Base-by-base conservation (phyloP, 2,329 filamentous ascomycete species). In the Alternaria conjuncta region DNA sequence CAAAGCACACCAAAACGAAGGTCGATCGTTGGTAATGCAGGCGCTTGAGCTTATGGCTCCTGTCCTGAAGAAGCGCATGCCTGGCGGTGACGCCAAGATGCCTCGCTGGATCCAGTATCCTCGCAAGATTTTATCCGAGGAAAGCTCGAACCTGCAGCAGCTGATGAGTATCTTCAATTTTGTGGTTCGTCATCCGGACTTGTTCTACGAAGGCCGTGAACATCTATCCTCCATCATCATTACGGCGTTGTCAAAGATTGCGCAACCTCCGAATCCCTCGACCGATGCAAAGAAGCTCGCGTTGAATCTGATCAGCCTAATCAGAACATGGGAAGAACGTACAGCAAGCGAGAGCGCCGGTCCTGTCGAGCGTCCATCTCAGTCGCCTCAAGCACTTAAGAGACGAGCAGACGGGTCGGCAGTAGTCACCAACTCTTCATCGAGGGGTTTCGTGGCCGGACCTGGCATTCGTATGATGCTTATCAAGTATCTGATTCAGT, bases 141-240 rank as follows among this genome's bases (percentile, higher is more conserved):
- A 99, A 79, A 94, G 93, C 25, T 93, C 96, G 66, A 99, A 99
- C 72, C 86, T 95, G 50, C 94, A 97, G 79, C 96, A 98, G 81
- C 91, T 98, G 82, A 97, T 94, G 57, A 96, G 92, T 82, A 98
- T 99, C 72, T 98, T 97, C 84, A 92, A 97, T 74, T 99, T 99
- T 81, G 85, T 99, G 32, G 95, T 97, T 36, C 89, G 92, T 60
- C 95, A 99, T 77, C 92, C 94, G 0, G 91, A 96, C 73, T 84
- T 99, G 5, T 99, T 99, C 82, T 99, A 96, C 71, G 95, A 98
- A 67, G 94, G 93, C 1, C 87, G 96, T 58, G 96, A 99, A 69
- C 94, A 95, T 75, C 96, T 98, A 69, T 89, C 94, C 5, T 88
- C 92, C 60, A 87, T 96, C 67, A 96, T 99, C 77, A 94, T 99